Percentiles rank a stretch among this genome's conserved stretches.
phyloP scores from a whole-genome alignment of 2,329 filamentous ascomycete genomes.

The Fusarium sp. region DNA sequence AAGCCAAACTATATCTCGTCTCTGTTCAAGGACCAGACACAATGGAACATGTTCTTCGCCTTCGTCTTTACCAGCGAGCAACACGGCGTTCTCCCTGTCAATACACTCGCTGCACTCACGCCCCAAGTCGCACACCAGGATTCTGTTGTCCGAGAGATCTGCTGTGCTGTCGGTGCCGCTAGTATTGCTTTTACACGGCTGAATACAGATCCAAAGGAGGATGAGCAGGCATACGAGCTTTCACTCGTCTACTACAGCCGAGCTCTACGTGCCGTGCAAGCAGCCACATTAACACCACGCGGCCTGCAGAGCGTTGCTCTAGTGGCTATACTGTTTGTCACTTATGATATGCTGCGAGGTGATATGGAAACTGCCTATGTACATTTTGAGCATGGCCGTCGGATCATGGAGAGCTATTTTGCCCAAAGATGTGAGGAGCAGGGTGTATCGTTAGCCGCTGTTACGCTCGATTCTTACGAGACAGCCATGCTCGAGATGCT shows the following conservation, averaged over 20 bases:
- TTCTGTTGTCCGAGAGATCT: constrained; percentile 40
- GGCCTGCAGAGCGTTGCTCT: constrained; percentile 37
- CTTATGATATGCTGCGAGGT: constrained; percentile 44
- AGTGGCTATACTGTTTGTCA: constrained; percentile 43
- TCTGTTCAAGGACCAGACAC: constrained; percentile 42
- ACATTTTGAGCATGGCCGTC: constrained; percentile 40
- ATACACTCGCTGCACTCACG: constrained; percentile 36
- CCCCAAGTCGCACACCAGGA: constrained; percentile 42
- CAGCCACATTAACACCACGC: neutral
- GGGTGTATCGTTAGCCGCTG: constrained; percentile 18
- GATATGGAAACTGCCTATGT: constrained; percentile 35
- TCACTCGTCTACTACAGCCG: constrained; percentile 43
- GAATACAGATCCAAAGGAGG: constrained; percentile 10
- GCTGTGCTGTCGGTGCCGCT: constrained; percentile 41
- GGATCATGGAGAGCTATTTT: constrained; percentile 44
- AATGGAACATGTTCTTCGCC: constrained; percentile 43
- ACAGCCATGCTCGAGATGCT: constrained; percentile 40
- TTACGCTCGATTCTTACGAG: constrained; percentile 34
- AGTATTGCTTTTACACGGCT: constrained; percentile 34
- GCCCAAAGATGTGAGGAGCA: constrained; percentile 30
- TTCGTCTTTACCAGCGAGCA: constrained; percentile 42
- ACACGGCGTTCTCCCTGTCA: constrained; percentile 38
- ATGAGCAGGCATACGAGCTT: constrained; percentile 23
- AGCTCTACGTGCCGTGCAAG: constrained; percentile 31
- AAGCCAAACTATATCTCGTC: constrained; percentile 33